Conservation (phyloP, 148 eudicot species). For the Arbutus unedo region DNA sequence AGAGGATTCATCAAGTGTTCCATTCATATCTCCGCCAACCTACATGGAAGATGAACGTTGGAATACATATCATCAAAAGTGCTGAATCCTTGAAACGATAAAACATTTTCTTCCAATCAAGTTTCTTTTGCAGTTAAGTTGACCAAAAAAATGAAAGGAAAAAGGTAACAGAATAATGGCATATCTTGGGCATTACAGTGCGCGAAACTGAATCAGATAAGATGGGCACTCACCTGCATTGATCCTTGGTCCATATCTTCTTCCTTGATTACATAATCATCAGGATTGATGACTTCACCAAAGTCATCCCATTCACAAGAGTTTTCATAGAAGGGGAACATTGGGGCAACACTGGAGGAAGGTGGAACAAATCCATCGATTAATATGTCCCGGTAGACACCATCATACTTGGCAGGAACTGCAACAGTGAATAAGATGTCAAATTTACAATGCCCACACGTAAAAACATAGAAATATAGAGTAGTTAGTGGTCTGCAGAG, state of each 20-base stretch:
- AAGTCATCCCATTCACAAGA: slow-evolving; percentile 90
- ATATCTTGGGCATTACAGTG: neutral
- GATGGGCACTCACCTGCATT: slow-evolving; percentile 44
- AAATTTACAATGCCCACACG: neutral
- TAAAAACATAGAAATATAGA: neutral
- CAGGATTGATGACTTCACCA: slow-evolving; percentile 94
- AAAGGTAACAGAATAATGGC: neutral
- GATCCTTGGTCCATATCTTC: slow-evolving; percentile 74
- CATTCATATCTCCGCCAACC: slow-evolving; percentile 72
- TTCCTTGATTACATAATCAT: slow-evolving; percentile 83
- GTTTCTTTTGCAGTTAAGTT: neutral
- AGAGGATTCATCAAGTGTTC: slow-evolving; percentile 76
- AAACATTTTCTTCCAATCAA: neutral
- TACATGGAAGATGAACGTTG: slow-evolving; percentile 25
- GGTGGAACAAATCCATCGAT: slow-evolving; percentile 89
- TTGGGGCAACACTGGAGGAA: slow-evolving; percentile 77
- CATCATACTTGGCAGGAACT: slow-evolving; percentile 47
- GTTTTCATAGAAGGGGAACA: slow-evolving; percentile 78
- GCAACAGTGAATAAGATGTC: slow-evolving; percentile 18
- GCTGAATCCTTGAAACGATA: neutral
- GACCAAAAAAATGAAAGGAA: neutral
- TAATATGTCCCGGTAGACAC: slow-evolving; percentile 63
- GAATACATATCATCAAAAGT: neutral
- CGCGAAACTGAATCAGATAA: neutral
- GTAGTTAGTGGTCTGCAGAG: neutral